Percentiles rank a stretch among this genome's conserved stretches.
Evolutionary conservation across 768 basidiomycete genomes (phyloP).

Genomic region (Tulasnella sp.): DNA sequence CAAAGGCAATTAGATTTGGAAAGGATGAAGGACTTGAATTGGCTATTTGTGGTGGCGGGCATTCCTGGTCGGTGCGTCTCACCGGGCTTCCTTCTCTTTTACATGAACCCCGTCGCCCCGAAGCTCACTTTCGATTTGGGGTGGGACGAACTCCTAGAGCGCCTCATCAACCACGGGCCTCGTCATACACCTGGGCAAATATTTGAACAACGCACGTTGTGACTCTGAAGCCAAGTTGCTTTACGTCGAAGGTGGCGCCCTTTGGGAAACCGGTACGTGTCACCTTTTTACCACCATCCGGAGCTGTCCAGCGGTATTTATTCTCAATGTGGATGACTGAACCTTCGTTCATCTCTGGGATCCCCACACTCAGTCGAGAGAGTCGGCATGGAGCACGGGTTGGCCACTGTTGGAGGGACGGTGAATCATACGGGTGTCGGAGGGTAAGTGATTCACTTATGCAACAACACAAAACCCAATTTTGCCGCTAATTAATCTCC

Average conservation of each 20-base stretch:
- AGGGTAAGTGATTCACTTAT: not conserved
- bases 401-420: constrained; percentile 12
- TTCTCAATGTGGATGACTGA: not conserved
- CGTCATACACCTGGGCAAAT: constrained; percentile 37
- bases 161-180: constrained; percentile 37
- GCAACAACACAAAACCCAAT: not conserved
- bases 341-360: not conserved
- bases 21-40: constrained; percentile 29
- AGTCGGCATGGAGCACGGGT: constrained; percentile 4
- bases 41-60: constrained; percentile 36
- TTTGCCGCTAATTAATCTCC: not conserved
- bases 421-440: constrained; percentile 18
- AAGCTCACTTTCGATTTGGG: constrained; percentile 29
- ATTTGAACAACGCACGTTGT: constrained; percentile 35
- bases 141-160: not conserved
- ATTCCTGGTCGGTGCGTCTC: constrained; percentile 24
- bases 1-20: constrained; percentile 30
- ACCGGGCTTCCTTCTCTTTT: not conserved
- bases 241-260: constrained; percentile 37
- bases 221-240: constrained; percentile 33
- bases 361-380: not conserved
- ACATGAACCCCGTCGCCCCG: constrained; percentile 27
- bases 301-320: not conserved
- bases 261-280: not conserved
- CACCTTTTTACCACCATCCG: not conserved